Base-by-base conservation (phyloP, 2,329 filamentous ascomycete species). In the Diaporthe nobilis region DNA sequence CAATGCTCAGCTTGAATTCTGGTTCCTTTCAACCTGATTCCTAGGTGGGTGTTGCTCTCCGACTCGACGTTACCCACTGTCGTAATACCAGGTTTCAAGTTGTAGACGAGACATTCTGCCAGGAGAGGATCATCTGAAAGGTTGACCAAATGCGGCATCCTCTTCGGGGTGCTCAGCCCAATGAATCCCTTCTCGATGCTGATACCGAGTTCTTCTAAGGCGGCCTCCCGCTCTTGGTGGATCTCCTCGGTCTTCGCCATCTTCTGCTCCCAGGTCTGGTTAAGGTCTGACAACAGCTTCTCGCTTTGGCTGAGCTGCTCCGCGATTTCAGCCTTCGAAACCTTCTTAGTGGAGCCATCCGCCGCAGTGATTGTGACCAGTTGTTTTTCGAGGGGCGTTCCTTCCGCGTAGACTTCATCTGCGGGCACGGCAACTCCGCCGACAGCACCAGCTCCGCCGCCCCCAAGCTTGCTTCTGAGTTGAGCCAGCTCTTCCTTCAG, bases 201-300 rank as follows among this genome's bases (percentile, higher is more conserved):
- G 85, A 99, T 98, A 78, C 97, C 97, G 58, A 99, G 90, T 83
- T 99, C 97, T 86, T 99, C 97, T 61, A 99, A 87, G 13, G 97
- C 97, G 65, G 95, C 92, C 85, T 99, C 97, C 79, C 97, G 92
- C 85, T 99, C 97, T 83, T 98, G 98, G 87, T 99, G 97, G 73
- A 99, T 98, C 80, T 96, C 92, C 83, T 99, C 97, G 0, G 97
- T 99, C 86, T 97, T 98, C 78, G 92, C 90, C 77, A 99, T 87
- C 85, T 98, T 98, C 86, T 99, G 92, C 86, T 99, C 97, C 97
- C 97, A 99, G 0, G 97, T 99, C 85, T 99, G 96, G 81, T 99
- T 99, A 72, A 99, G 90, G 83, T 99, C 97, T 68, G 94, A 93
- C 81, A 98, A 94, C 28, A 99, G 90, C 85, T 99, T 99, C 85